Evolutionary conservation across 192 early-diverging fungal species (phyloP).

Genomic region (Entomortierella chlamydospora): DNA sequence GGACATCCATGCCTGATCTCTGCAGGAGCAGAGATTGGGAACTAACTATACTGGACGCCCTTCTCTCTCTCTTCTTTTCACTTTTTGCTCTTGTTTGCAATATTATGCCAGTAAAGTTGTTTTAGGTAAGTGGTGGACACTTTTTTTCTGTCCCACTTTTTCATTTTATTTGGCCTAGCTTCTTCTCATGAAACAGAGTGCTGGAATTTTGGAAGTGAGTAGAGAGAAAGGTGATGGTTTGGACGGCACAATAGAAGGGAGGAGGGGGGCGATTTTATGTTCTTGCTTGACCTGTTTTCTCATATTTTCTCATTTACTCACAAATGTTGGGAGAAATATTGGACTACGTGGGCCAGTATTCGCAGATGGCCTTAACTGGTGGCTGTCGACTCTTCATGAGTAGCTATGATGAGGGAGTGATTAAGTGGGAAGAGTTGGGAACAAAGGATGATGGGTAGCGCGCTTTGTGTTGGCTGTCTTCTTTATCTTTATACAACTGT

Average conservation of each 20-base stretch:
- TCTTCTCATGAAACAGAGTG: conserved; percentile 2
- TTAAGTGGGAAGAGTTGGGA: not conserved
- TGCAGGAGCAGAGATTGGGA: not conserved
- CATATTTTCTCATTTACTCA: not conserved
- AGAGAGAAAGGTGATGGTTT: not conserved
- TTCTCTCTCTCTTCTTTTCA: not conserved
- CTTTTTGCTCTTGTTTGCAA: not conserved
- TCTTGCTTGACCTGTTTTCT: not conserved
- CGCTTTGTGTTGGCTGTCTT: not conserved
- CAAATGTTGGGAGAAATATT: conserved; percentile 8
- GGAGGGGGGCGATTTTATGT: not conserved
- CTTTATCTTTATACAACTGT: not conserved
- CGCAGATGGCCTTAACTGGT: not conserved
- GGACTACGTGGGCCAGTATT: conserved; percentile 10
- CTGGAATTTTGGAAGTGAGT: not conserved
- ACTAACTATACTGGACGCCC: no score
- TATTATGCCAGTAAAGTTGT: no score
- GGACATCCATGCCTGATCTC: not conserved
- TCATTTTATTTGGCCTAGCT: conserved; percentile 4
- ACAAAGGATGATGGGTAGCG: not conserved
- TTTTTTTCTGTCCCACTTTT: not conserved
- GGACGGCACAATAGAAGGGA: not conserved
- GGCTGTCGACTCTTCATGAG: not conserved
- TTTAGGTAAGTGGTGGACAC: not conserved
- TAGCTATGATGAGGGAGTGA: not conserved